Conservation (phyloP, 2,329 filamentous ascomycete species). For the Phialophora tarda region DNA sequence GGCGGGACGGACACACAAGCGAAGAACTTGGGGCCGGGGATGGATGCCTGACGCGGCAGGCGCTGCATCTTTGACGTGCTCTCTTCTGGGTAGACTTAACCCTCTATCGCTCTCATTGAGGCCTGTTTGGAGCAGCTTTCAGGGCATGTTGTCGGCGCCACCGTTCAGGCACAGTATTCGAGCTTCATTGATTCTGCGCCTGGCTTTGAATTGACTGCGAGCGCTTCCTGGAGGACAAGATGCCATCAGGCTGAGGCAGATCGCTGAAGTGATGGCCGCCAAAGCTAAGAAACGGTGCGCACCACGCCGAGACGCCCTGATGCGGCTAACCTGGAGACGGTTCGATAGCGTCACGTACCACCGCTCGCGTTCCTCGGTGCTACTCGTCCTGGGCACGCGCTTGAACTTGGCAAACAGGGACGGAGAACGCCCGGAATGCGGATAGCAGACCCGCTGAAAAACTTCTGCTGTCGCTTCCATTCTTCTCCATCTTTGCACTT, state of each 20-base stretch:
- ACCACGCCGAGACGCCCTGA: background rate
- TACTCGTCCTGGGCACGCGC: too few relatives aligned
- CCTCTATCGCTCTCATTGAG: background rate
- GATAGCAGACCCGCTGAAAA: background rate
- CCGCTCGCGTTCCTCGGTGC: background rate
- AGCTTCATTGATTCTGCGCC: background rate
- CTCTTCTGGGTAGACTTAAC: background rate
- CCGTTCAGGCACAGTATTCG: background rate
- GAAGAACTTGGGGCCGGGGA: background rate
- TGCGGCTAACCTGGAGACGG: background rate
- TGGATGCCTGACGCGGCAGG: slow-evolving; percentile 6
- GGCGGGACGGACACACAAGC: background rate
- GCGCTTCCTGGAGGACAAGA: background rate
- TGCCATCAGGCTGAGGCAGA: background rate
- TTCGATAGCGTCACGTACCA: background rate
- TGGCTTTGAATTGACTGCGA: background rate
- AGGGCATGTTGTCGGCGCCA: too few relatives aligned
- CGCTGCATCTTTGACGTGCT: background rate
- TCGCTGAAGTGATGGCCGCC: background rate
- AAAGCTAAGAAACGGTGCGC: background rate
- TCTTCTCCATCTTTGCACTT: background rate
- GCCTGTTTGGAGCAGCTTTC: background rate
- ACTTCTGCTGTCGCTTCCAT: background rate
- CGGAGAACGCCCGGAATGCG: slow-evolving; percentile 1
- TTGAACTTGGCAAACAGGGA: background rate